These are phyloP conservation scores for Neurospora sp. DNA, from an alignment of 495 filamentous ascomycete genomes.

Conservation along the genomic window DNA sequence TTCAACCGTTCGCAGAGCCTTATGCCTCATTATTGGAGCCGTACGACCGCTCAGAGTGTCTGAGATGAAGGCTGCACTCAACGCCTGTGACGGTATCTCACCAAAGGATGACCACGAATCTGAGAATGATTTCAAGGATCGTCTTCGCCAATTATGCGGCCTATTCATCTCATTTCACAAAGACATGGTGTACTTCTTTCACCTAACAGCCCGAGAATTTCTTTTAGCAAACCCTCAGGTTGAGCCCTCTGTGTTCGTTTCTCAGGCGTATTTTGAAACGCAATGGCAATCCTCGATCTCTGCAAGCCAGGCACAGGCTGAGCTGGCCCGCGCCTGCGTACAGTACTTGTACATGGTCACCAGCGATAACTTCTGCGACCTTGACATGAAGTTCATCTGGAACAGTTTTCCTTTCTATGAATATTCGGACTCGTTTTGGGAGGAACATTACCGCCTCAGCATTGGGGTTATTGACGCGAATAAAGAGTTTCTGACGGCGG, in stretches of 20 bases:
- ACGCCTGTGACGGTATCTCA: conserved; percentile 21
- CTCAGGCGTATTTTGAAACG: background rate
- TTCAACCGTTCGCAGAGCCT: conserved; percentile 18
- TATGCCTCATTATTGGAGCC: conserved; percentile 32
- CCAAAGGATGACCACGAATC: conserved; percentile 8
- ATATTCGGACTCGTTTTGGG: background rate
- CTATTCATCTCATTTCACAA: background rate
- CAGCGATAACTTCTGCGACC: background rate
- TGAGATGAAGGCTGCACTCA: conserved; percentile 22
- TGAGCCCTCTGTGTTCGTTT: background rate
- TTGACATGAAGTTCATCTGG: background rate
- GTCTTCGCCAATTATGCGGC: background rate
- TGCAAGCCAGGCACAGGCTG: background rate
- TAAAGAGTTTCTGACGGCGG: background rate
- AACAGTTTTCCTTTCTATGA: background rate
- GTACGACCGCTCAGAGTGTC: conserved; percentile 25
- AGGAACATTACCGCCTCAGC: background rate
- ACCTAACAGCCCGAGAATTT: background rate
- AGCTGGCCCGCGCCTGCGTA: background rate
- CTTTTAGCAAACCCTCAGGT: background rate
- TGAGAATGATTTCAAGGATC: conserved; percentile 8
- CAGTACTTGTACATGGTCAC: background rate
- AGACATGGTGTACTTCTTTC: background rate
- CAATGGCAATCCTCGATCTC: background rate
- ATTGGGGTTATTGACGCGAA: background rate